A percentile compares a stretch with the other conserved stretches of the same genome.
Conservation (phyloP, 2,329 filamentous ascomycete species). For the Epichloe gansuensis region DNA sequence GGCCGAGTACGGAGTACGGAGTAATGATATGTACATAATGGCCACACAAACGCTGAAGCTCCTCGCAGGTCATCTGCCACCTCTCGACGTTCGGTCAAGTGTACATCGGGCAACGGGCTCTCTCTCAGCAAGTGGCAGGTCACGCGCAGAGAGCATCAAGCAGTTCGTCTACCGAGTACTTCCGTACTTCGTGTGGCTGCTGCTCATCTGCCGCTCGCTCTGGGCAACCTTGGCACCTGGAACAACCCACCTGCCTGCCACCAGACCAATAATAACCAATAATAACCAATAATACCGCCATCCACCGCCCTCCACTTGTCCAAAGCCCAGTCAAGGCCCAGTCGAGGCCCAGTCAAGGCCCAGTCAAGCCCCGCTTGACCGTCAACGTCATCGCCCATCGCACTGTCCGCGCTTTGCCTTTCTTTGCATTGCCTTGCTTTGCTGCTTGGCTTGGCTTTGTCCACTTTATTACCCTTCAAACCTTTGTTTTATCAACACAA, state of each 20-base stretch:
- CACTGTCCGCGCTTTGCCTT: too few relatives aligned
- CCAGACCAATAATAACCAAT: too few relatives aligned
- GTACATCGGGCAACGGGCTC: not conserved
- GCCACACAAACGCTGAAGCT: not conserved
- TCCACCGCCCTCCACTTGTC: not conserved
- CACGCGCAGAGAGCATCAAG: not conserved
- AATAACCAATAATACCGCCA: too few relatives aligned
- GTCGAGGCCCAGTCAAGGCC: not conserved
- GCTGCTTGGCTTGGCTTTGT: not conserved
- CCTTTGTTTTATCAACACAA: not conserved
- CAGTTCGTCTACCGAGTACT: not conserved
- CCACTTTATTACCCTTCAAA: too few relatives aligned
- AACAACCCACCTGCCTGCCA: not conserved
- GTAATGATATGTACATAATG: too few relatives aligned
- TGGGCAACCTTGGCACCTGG: conserved; percentile 1
- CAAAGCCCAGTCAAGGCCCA: too few relatives aligned
- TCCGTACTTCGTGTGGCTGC: not conserved
- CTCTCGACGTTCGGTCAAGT: too few relatives aligned
- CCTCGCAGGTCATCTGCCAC: not conserved
- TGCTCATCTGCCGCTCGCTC: conserved; percentile 1
- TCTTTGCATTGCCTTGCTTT: not conserved
- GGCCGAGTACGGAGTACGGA: not conserved
- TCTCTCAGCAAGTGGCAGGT: not conserved
- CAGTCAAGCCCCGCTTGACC: conserved; percentile 1
- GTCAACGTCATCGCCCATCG: conserved; percentile 8